Base-by-base conservation (phyloP, 192 early-diverging fungal genomes). In the Haplosporangium gracile region DNA sequence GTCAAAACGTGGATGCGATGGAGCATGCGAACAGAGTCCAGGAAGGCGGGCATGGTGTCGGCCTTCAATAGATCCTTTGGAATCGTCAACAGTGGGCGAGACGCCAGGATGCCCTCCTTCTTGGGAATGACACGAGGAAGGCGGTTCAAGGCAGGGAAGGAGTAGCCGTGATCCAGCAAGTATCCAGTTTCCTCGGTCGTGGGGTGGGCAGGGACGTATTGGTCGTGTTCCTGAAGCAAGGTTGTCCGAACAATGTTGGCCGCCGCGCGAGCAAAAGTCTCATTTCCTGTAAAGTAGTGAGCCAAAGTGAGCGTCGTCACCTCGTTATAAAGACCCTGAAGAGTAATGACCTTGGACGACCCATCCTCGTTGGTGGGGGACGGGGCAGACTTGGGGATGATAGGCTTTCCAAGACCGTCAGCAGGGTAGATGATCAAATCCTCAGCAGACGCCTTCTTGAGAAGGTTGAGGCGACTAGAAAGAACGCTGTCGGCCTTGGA, bases 121-220 rank as follows among this genome's bases (percentile, higher is more conserved):
- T 91, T 90, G 34, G 89, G 88, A 24, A 92, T 81, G 22, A 89
- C 79, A 68, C 89, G 80, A 34, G 93, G 89, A 8, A 92, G 83
- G 13, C 90, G 90, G 69, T 89, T 91, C 26, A 92, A 71, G 47
- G 85, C 82, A 11, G 93, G 93, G 87, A 93, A 92, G n/a, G 88
- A 91, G 60, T 92, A 92, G 32, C 93, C 93, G 82, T 93, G 92
- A 55, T 92, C 93, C n/a, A 89, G 86, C 32, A 90, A 72, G 36
- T 90, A 90, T 43, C 92, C 91, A 55, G 88, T 88, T 29, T 89
- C 91, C 49, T 90, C 87, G 22, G 89, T 88, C 7, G 89, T 85
- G n/a, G 86, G 81, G 15, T 84, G 70, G 24, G 74, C 68, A 7
- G 91, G 87, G 24, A 86, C 80, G 32, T 88, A 77, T 63, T 91